Evolutionary conservation across 208 protist genomes (phyloP).

Genomic region (Leishmania mexicana): DNA sequence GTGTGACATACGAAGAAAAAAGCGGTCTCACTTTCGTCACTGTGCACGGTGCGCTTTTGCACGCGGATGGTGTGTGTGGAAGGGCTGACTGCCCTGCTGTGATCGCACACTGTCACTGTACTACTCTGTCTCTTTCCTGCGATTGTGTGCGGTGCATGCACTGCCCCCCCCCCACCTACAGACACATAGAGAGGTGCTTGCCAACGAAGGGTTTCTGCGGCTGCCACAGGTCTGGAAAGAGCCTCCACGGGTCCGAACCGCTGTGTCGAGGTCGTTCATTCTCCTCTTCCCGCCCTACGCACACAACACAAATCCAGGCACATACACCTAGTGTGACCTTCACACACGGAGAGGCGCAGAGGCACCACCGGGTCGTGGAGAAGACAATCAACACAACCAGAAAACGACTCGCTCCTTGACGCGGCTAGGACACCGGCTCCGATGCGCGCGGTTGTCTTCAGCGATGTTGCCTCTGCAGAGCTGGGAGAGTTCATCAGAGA

Average conservation of each 20-base stretch:
- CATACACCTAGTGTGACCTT: background rate
- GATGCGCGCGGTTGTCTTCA: slow-evolving; percentile 23
- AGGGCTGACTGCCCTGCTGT: background rate
- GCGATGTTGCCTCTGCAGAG: slow-evolving; percentile 14
- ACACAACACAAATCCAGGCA: background rate
- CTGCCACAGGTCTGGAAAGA: background rate
- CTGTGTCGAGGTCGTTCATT: background rate
- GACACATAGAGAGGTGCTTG: background rate
- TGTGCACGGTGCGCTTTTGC: background rate
- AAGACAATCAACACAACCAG: background rate
- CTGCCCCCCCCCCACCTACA: no score
- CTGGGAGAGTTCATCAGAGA: background rate
- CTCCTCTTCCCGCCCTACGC: background rate
- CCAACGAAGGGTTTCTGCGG: background rate
- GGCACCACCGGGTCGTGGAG: background rate
- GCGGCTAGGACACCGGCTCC: background rate
- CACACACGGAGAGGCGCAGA: background rate
- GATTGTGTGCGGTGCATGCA: background rate
- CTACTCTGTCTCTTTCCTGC: background rate
- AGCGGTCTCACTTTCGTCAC: background rate
- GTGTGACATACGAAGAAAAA: background rate
- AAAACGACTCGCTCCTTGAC: background rate
- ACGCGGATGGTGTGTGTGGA: background rate
- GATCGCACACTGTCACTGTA: background rate
- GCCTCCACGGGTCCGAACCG: background rate